Conservation (phyloP, 805 yeast species). For the Candida stauntonica region DNA sequence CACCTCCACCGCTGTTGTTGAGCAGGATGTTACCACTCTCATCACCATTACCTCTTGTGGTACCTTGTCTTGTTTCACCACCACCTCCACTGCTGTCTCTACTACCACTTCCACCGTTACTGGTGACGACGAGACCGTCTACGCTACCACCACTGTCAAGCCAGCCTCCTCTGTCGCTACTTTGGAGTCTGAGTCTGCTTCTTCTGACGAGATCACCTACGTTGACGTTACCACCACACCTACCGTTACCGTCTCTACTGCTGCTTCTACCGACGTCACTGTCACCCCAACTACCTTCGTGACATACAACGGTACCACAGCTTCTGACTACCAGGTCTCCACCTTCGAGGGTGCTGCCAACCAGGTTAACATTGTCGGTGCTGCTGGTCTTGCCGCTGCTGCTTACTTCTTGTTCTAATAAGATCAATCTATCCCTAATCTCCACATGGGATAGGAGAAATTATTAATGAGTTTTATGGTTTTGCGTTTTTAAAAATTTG, state of each 20-base stretch:
- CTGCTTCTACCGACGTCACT: conserved; percentile 38
- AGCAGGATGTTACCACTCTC: conserved; percentile 17
- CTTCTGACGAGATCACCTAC: conserved; percentile 37
- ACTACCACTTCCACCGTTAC: conserved; percentile 22
- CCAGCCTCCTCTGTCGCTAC: conserved; percentile 6
- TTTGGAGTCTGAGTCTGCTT: not conserved
- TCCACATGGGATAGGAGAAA: not conserved
- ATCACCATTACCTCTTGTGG: conserved; percentile 29
- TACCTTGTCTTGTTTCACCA: conserved; percentile 18
- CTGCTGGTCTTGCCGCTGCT: conserved; percentile 28
- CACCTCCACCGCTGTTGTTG: conserved; percentile 21
- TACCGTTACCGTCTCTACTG: conserved; percentile 35
- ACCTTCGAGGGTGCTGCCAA: conserved; percentile 24
- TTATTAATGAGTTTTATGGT: conserved; percentile 4
- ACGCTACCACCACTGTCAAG: conserved; percentile 19
- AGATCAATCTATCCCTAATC: not conserved
- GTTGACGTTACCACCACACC: conserved; percentile 36
- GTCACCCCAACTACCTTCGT: conserved; percentile 35
- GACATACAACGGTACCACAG: conserved; percentile 26
- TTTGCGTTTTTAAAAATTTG: conserved; percentile 3
- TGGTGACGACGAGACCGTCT: conserved; percentile 18
- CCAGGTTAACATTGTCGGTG: conserved; percentile 20
- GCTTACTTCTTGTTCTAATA: conserved; percentile 27
- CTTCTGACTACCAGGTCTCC: conserved; percentile 13
- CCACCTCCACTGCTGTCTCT: conserved; percentile 19